These are phyloP conservation scores for Pseudogymnoascus sp. DNA, from an alignment of 2,329 filamentous ascomycete genomes.

Conservation along the genomic window DNA sequence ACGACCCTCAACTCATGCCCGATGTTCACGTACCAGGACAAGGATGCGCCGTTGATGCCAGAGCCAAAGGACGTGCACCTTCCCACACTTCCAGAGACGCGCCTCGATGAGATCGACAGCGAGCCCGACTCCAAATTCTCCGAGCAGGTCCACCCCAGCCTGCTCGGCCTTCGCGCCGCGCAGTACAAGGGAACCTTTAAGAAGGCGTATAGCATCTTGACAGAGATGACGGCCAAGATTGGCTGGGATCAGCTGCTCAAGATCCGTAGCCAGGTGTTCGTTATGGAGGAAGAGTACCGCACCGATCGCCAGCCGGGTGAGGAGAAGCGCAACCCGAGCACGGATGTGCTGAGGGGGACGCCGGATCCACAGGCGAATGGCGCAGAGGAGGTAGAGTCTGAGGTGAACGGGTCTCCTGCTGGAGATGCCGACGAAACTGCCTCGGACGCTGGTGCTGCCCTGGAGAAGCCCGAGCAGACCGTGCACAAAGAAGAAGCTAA, in stretches of 20 bases:
- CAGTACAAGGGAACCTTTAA: slow-evolving; percentile 93
- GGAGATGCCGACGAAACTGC: slow-evolving; percentile 18
- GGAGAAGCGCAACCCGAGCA: slow-evolving; percentile 67
- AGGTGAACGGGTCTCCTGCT: slow-evolving; percentile 23
- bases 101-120: slow-evolving; percentile 94
- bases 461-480: slow-evolving; percentile 76
- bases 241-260: slow-evolving; percentile 95
- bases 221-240: slow-evolving; percentile 92
- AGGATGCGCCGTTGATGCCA: slow-evolving; percentile 90
- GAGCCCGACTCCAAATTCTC: slow-evolving; percentile 73
- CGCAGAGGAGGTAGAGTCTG: slow-evolving; percentile 25
- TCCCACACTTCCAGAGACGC: slow-evolving; percentile 79
- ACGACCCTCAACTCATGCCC: slow-evolving; percentile 96
- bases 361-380: slow-evolving; percentile 48
- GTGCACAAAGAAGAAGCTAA: slow-evolving; percentile 73
- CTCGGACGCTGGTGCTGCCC: slow-evolving; percentile 22
- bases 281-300: slow-evolving; percentile 98
- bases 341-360: slow-evolving; percentile 67
- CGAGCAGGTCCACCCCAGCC: slow-evolving; percentile 80
- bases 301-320: slow-evolving; percentile 67
- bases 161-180: slow-evolving; percentile 79
- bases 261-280: slow-evolving; percentile 93
- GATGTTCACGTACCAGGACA: slow-evolving; percentile 99
- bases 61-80: slow-evolving; percentile 83
- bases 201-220: slow-evolving; percentile 88